Conservation (phyloP, 345 rosid species). For the Eucalyptus regnans region DNA sequence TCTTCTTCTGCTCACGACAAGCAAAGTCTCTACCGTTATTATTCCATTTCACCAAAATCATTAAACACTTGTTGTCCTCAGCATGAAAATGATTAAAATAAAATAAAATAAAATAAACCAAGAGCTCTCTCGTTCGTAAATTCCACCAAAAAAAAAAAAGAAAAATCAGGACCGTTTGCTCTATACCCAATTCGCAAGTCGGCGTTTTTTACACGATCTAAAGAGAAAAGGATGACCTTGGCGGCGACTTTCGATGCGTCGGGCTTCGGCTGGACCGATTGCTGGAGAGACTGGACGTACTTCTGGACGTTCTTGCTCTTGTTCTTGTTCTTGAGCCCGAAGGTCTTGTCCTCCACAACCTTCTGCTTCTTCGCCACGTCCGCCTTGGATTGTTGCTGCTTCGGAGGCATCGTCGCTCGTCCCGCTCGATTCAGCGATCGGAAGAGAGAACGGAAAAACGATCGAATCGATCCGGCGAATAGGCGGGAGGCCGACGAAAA, state of each 20-base stretch:
- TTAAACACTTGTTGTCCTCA: neutral
- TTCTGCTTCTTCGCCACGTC: slow-evolving; percentile 75
- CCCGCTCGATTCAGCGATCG: neutral
- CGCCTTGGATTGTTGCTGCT: slow-evolving; percentile 69
- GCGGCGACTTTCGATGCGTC: slow-evolving; percentile 58
- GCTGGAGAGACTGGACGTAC: slow-evolving; percentile 53
- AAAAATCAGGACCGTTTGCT: neutral
- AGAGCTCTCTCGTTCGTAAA: neutral
- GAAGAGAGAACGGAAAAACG: neutral
- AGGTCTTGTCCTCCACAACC: slow-evolving; percentile 69
- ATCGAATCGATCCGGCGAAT: neutral
- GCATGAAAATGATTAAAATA: neutral
- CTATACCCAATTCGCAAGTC: neutral
- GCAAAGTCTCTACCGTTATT: neutral
- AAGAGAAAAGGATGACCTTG: slow-evolving; percentile 31
- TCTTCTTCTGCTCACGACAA: slow-evolving; percentile 62
- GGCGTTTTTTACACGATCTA: neutral
- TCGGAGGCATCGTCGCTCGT: slow-evolving; percentile 54
- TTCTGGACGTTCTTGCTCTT: slow-evolving; percentile 69
- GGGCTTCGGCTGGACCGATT: slow-evolving; percentile 66
- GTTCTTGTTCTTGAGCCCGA: slow-evolving; percentile 73
- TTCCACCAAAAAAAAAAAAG: neutral
- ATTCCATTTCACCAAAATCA: neutral
- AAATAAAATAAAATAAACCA: neutral
- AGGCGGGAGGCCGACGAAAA: neutral